A percentile compares a stretch with the other conserved stretches of the same genome.
Evolutionary conservation across 164 flowering plant species (phyloP).

Genomic region (Macadamia integrifolia): DNA sequence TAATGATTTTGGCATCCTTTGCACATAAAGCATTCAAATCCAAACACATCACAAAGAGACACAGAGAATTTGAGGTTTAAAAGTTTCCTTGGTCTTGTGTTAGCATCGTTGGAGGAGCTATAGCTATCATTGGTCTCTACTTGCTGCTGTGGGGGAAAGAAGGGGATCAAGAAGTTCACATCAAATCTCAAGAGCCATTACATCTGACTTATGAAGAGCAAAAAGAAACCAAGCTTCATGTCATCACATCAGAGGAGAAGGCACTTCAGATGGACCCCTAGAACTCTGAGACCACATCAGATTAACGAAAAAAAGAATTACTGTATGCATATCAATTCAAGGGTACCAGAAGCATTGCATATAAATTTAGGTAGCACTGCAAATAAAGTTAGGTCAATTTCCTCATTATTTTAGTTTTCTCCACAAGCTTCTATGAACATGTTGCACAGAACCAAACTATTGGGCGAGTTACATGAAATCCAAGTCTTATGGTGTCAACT

Average conservation of each 20-base stretch:
- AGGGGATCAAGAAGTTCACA: constrained; percentile 28
- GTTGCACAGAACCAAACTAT: neutral
- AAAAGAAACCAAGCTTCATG: constrained; percentile 13
- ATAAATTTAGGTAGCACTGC: neutral
- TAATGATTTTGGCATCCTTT: neutral
- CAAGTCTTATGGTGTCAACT: too few species aligned
- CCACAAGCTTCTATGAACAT: neutral
- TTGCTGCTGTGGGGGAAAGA: constrained; percentile 83
- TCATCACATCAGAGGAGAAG: constrained; percentile 8
- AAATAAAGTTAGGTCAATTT: neutral
- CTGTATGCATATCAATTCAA: neutral
- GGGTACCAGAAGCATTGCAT: neutral
- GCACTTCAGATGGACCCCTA: neutral
- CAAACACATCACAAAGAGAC: neutral
- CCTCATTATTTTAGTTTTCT: neutral
- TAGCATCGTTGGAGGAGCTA: constrained; percentile 64
- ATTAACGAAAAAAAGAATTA: neutral
- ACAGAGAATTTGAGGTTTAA: neutral
- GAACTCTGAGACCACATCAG: neutral
- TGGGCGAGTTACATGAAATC: too few species aligned
- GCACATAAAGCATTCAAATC: neutral
- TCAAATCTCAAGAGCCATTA: constrained; percentile 17
- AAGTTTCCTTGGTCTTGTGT: constrained; percentile 5
- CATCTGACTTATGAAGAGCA: constrained; percentile 11
- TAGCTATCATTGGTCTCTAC: constrained; percentile 66